Base-by-base conservation (phyloP, 1,139 yeast species). In the Geotrichum fermentans region DNA sequence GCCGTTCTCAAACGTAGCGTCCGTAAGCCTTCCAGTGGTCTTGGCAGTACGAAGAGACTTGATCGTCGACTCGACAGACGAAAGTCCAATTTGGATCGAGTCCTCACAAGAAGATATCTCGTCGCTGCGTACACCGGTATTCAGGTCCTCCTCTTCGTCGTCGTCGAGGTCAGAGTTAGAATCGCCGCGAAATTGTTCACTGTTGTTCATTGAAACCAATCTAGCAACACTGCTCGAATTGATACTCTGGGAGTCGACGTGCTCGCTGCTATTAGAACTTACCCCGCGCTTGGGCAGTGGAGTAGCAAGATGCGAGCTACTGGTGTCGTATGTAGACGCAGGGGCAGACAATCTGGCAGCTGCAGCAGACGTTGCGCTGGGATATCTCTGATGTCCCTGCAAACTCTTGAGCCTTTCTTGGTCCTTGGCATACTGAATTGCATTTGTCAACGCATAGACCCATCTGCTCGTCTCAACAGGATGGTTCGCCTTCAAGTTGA, bases 391-490 rank as follows among this genome's bases (percentile, higher is more conserved):
- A 28, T 32, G 38, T 24, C 14, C 40, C 1, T 38, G 39, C 33
- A 24, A 32, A n/a, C 16, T 13, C 22, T 40, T 49, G 11, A 44
- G 37, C 39, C 59, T 63, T 6, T 65, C 72, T 44, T 75, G 73
- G 63, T 90, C 97, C 61, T 87, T 87, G 4, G 95, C 86, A 55
- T 75, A 79, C 45, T 94, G 83, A 38, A 90, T 87, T 1, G 97
- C 95, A 60, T 86, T 87, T 64, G 88, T 95, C 43, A 92, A 73
- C 1, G 94, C 85, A 97, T 97, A 88, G 11, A 92, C 96, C 98
- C 98, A 92, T 59, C 95, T 75, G 61, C 85, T 90, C 0, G 97
- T 88, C 65, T 92, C 97, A 14, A 85, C 85, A 0, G 95, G 90
- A 65, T 90, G 97, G 59, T 88, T 87, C 2, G 97, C 97, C 66